A percentile compares a stretch with the other conserved stretches of the same genome.
These are phyloP conservation scores for Pleurostoma richardsiae DNA, from an alignment of 2,329 filamentous ascomycete genomes.

Conservation along the genomic window DNA sequence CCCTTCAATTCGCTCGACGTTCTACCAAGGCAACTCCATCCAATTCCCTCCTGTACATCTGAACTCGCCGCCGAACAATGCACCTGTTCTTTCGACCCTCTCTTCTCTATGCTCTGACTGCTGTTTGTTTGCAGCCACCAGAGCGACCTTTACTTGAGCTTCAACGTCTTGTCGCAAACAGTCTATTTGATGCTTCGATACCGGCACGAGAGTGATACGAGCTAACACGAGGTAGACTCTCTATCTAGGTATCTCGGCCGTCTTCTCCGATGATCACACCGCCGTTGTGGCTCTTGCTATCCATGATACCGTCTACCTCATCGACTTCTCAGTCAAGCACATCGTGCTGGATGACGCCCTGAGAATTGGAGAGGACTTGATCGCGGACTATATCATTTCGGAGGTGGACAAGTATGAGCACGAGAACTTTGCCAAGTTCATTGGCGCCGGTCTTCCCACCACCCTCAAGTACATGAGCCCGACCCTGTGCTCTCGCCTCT, in stretches of 20 bases:
- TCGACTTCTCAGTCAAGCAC: constrained; percentile 65
- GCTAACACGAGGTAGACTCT: constrained; percentile 36
- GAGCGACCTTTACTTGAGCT: too few species aligned
- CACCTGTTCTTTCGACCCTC: too few species aligned
- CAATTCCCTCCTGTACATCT: too few species aligned
- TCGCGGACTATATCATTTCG: constrained; percentile 55
- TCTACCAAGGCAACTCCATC: too few species aligned
- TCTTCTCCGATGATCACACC: constrained; percentile 42
- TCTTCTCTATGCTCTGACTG: too few species aligned
- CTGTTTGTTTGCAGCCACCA: too few species aligned
- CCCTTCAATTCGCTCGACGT: too few species aligned
- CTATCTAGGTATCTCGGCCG: constrained; percentile 58
- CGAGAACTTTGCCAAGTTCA: constrained; percentile 66
- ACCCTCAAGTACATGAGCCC: constrained; percentile 57
- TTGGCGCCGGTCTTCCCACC: constrained; percentile 65
- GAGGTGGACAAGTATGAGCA: constrained; percentile 56
- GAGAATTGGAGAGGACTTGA: constrained; percentile 34
- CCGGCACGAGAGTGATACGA: too few species aligned
- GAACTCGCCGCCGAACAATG: too few species aligned
- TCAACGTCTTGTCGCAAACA: too few species aligned
- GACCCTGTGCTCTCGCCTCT: constrained; percentile 63
- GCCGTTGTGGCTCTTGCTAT: constrained; percentile 62
- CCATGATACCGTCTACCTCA: constrained; percentile 69
- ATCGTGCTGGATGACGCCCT: constrained; percentile 38
- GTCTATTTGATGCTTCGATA: too few species aligned